phyloP scores from a whole-genome alignment of 768 basidiomycete genomes.

The Rhodotorula babjevae region DNA sequence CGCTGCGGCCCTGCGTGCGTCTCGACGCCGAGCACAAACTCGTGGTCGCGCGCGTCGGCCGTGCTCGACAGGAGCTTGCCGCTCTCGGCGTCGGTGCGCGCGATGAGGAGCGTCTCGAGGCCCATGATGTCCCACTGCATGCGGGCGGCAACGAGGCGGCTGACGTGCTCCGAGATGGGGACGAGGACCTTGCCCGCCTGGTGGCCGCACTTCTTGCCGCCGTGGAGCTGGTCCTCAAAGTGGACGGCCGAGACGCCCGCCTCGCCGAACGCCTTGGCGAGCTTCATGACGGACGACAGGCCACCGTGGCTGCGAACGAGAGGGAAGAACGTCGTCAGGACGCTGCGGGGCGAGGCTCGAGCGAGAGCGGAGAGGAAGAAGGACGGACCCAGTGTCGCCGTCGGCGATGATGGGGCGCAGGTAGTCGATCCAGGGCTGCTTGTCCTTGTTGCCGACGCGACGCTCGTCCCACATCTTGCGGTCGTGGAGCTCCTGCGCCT shows the following conservation, averaged over 20 bases:
- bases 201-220: constrained; percentile 93
- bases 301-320: constrained; percentile 68
- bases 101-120: constrained; percentile 80
- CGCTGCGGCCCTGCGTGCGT: constrained; percentile 44
- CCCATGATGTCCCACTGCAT: constrained; percentile 88
- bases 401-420: constrained; percentile 89
- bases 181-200: constrained; percentile 88
- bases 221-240: constrained; percentile 88
- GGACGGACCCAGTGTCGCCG: constrained; percentile 78
- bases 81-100: constrained; percentile 86
- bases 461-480: constrained; percentile 88
- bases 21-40: constrained; percentile 50
- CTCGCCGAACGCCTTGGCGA: constrained; percentile 90
- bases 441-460: constrained; percentile 60
- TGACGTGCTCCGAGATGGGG: constrained; percentile 78
- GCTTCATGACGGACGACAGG: constrained; percentile 87
- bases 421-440: constrained; percentile 77
- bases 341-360: too few species aligned
- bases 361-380: neutral
- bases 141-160: constrained; percentile 74
- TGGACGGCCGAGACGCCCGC: constrained; percentile 88
- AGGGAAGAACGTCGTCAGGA: neutral
- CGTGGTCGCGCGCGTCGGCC: constrained; percentile 74
- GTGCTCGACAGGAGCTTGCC: constrained; percentile 77
- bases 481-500: constrained; percentile 87